Conservation (phyloP, 2,329 filamentous ascomycete species). For the Diaporthe citriasiana region DNA sequence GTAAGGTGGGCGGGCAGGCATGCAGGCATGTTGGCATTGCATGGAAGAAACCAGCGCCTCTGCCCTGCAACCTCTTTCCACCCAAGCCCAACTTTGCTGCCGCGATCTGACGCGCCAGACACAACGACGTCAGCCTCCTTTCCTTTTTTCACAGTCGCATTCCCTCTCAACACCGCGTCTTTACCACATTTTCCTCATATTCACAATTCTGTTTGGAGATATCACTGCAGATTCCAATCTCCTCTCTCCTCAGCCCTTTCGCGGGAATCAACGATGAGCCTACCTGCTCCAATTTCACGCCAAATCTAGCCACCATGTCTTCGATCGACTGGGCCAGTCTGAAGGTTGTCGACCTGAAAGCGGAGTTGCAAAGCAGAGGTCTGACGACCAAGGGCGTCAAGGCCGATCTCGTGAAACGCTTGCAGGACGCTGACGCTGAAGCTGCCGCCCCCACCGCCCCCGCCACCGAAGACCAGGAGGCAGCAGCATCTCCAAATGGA, state of each 20-base stretch:
- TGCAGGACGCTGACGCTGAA: slow-evolving; percentile 53
- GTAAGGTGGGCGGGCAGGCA: neutral
- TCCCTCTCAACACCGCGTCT: neutral
- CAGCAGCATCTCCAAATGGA: neutral
- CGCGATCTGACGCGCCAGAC: slow-evolving; percentile 41
- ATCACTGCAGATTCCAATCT: neutral
- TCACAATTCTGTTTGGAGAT: neutral
- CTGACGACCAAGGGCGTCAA: slow-evolving; percentile 79
- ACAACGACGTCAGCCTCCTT: slow-evolving; percentile 36
- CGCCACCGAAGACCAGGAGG: slow-evolving; percentile 40
- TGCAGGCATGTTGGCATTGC: slow-evolving; percentile 5
- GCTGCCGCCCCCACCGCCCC: slow-evolving; percentile 12
- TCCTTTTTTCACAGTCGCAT: slow-evolving; percentile 35
- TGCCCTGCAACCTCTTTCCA: slow-evolving; percentile 39
- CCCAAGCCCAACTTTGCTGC: slow-evolving; percentile 27
- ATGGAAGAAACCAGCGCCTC: slow-evolving; percentile 27
- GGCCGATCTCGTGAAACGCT: slow-evolving; percentile 76
- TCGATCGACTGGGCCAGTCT: slow-evolving; percentile 68
- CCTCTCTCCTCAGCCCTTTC: neutral
- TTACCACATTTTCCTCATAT: neutral
- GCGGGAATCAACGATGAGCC: slow-evolving; percentile 33
- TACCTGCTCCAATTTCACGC: slow-evolving; percentile 15
- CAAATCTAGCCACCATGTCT: slow-evolving; percentile 53
- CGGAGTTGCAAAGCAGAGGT: slow-evolving; percentile 80
- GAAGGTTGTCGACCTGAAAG: slow-evolving; percentile 82